phyloP scores from a whole-genome alignment of 179 eudicot species.

The Beta macrorhiza region DNA sequence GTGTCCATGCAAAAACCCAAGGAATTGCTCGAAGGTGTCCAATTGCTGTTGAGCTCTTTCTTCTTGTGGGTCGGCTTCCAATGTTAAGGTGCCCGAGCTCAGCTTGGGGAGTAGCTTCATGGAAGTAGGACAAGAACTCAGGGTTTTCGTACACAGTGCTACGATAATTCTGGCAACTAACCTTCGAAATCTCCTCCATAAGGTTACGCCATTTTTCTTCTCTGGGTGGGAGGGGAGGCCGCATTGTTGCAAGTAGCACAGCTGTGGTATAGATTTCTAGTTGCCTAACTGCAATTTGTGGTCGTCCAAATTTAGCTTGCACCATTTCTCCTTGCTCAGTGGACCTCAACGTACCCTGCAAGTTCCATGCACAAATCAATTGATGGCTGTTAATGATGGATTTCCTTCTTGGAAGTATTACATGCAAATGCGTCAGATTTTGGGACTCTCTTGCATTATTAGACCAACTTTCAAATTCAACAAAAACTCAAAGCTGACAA shows the following conservation, averaged over 20 bases:
- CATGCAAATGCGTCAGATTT: background rate
- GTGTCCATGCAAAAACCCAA: constrained; percentile 96
- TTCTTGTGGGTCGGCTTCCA: constrained; percentile 79
- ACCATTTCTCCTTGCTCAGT: constrained; percentile 99
- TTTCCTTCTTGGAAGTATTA: too few species aligned
- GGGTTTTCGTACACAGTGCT: constrained; percentile 81
- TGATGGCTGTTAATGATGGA: background rate
- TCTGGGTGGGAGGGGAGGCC: constrained; percentile 80
- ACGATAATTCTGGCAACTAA: constrained; percentile 65
- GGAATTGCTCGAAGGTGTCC: constrained; percentile 82
- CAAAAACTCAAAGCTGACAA: background rate
- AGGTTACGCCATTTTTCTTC: constrained; percentile 75
- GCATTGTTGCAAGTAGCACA: constrained; percentile 76
- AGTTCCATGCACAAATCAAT: background rate
- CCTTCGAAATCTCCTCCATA: constrained; percentile 80
- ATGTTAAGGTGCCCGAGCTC: constrained; percentile 86
- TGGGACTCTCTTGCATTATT: background rate
- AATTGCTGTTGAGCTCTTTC: constrained; percentile 65
- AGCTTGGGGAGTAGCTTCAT: constrained; percentile 87
- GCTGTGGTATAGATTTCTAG: constrained; percentile 87
- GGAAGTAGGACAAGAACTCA: constrained; percentile 78
- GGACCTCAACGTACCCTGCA: constrained; percentile 78
- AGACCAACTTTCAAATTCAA: background rate
- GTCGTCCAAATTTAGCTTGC: constrained; percentile 88
- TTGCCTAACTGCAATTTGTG: constrained; percentile 72